Percentiles rank a stretch among this genome's conserved stretches.
phyloP scores from a whole-genome alignment of 345 rosid genomes.

The Dovyalis caffra region DNA sequence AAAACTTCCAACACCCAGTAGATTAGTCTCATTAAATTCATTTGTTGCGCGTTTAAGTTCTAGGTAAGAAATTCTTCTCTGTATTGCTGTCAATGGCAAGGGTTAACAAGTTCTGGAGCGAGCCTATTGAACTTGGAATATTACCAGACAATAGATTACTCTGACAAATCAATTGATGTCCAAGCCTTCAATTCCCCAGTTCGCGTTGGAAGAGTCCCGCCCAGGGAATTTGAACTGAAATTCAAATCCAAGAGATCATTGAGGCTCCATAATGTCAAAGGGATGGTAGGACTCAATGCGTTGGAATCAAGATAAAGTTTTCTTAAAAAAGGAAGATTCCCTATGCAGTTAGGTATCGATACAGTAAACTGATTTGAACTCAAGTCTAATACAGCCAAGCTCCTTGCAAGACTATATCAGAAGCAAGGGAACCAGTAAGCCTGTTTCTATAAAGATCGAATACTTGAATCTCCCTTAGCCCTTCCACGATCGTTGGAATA shows the following conservation, averaged over 20 bases:
- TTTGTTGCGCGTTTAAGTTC: slow-evolving; percentile 15
- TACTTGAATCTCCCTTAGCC: neutral
- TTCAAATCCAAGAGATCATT: neutral
- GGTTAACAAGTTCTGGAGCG: neutral
- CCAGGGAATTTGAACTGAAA: neutral
- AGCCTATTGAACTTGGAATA: neutral
- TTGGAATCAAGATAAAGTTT: neutral
- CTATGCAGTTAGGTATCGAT: neutral
- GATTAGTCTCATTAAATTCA: slow-evolving; percentile 11
- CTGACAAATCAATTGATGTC: neutral
- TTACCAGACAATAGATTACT: neutral
- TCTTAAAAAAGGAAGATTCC: slow-evolving; percentile 1
- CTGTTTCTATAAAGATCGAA: neutral
- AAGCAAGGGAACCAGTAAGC: neutral
- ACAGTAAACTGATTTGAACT: neutral
- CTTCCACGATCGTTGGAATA: neutral
- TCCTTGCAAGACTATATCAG: neutral
- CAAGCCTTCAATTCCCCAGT: neutral
- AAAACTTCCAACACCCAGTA: neutral
- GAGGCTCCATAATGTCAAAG: neutral
- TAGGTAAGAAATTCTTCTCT: neutral
- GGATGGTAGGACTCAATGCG: neutral
- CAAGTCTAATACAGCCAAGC: neutral
- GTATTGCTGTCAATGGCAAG: neutral
- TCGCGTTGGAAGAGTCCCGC: neutral